Base-by-base conservation (phyloP, 2,329 filamentous ascomycete species). In the Pseudocercospora fijiensis region DNA sequence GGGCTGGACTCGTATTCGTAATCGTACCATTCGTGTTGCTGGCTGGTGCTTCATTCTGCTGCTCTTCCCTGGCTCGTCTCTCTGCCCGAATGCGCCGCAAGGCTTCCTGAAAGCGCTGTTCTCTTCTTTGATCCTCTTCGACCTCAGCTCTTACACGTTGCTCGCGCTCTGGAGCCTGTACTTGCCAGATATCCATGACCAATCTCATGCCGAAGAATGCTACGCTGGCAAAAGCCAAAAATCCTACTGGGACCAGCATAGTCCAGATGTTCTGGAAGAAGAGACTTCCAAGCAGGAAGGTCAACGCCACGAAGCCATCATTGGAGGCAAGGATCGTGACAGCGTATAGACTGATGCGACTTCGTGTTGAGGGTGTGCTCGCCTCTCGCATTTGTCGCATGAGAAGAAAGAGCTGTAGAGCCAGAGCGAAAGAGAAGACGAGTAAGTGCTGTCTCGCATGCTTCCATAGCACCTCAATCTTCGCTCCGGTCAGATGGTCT, bases 131-230 rank as follows among this genome's bases (percentile, higher is more conserved):
- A 67, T 72, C 52, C 43, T 73, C 71, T 58, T 79, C 78, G 60
- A 78, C 76, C 65, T 83, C 79, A 65, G 74, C 75, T 43, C 82
- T 75, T 59, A 81, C 78, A 62, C 75, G 73, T 53, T 78, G 74
- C 52, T 75, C 76, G 20, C 78, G 75, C 65, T 83, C 81, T 3
- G 83, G 82, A 24, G 79, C 83, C 71, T 88, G 86, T 1, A 87
- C 84, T 20, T 82, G 81, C 86, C 86, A 88, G n/a, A 89, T 86
- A 59, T 88, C 86, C 78, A 87, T 85, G 71, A 88, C 78, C 68
- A 89, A 88, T 58, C 85, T 83, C 78, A 88, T 86, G 30, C 86
- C 85, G 61, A 88, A 84, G 72, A 85, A 85, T 62, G 84, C 83
- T 24, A 87, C 84, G 16, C 84, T 85, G 56, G 87, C 80, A 66